Conservation (phyloP, 2,329 filamentous ascomycete species). For the Aureobasidium uvarum region DNA sequence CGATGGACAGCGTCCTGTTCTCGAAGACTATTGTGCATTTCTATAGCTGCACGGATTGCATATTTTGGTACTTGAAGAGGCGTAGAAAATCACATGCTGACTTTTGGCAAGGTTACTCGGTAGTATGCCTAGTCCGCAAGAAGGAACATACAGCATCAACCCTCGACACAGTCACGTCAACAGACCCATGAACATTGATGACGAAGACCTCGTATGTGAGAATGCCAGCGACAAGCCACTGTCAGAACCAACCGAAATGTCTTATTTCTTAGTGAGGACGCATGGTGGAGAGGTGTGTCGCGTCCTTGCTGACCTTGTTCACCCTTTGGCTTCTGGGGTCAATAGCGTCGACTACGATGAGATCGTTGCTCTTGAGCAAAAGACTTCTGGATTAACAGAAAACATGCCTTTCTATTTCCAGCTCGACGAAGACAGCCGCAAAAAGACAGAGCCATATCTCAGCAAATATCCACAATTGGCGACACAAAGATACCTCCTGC, state of each 20-base stretch:
- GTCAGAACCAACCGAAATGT: conserved; percentile 46
- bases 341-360: conserved; percentile 29
- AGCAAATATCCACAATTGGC: conserved; percentile 9
- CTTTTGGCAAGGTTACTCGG: conserved; percentile 39
- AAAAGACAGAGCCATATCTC: conserved; percentile 1
- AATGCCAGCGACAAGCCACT: conserved; percentile 35
- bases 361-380: conserved; percentile 30
- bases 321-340: conserved; percentile 1
- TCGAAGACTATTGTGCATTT: too few species aligned
- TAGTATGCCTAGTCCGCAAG: conserved; percentile 45
- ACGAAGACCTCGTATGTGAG: conserved; percentile 39
- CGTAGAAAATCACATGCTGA: neutral
- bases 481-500: conserved; percentile 28
- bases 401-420: conserved; percentile 29
- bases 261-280: conserved; percentile 47
- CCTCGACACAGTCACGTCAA: conserved; percentile 45
- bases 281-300: conserved; percentile 44
- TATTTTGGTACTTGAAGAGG: too few species aligned
- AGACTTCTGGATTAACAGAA: conserved; percentile 29
- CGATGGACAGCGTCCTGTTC: too few species aligned
- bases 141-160: conserved; percentile 47
- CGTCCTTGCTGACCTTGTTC: conserved; percentile 41
- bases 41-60: too few species aligned
- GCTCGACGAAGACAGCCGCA: conserved; percentile 23
- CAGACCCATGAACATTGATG: conserved; percentile 45